Base-by-base conservation (phyloP, 164 flowering plant species). In the Cinnamomum micranthum region DNA sequence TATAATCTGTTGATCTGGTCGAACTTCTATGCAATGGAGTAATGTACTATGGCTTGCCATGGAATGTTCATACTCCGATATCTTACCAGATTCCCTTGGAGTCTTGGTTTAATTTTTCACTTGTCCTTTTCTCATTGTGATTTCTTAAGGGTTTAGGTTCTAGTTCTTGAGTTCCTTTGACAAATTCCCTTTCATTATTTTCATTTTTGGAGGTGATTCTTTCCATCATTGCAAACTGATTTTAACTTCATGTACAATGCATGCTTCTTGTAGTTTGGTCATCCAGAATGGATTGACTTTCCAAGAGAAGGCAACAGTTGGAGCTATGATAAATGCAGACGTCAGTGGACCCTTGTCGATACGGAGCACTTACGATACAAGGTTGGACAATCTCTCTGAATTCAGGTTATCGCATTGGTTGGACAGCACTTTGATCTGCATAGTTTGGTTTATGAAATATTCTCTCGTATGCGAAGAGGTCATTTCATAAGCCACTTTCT, bases 281-380 rank as follows among this genome's bases (percentile, higher is more conserved):
- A 95, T 85, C 98, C 99, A 68, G 99, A 95, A 63, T 95, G 99
- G 99, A 90, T 95, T 60, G 99, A 95, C 82, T 95, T 95, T 79
- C 99, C 99, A 27, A 87, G 99, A 88, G 98, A 92, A 84, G 99
- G 98, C 64, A 95, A 95, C 86, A 88, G 73, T 27, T 95, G 97
- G 97, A 93, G 95, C 77, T 88, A 87, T 81, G 97, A 92, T 5
- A 95, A 87, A 80, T 93, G 99, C 82, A 87, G 93, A 79, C 91
- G 97, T 35, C 97, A 90, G 69, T 93, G 98, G 97, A 80, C 89
- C 78, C 88, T 95, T 66, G 90, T 88, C 64, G 99, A 93, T 81
- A 80, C 90, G 50, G 95, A 90, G 67, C 92, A 93, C 80, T 78
- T 95, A 75, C 85, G 99, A 87, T 95, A 91, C 80, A 91, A 93